Conservation (phyloP, 805 yeast genomes). For the Metschnikowia reukaufii region DNA sequence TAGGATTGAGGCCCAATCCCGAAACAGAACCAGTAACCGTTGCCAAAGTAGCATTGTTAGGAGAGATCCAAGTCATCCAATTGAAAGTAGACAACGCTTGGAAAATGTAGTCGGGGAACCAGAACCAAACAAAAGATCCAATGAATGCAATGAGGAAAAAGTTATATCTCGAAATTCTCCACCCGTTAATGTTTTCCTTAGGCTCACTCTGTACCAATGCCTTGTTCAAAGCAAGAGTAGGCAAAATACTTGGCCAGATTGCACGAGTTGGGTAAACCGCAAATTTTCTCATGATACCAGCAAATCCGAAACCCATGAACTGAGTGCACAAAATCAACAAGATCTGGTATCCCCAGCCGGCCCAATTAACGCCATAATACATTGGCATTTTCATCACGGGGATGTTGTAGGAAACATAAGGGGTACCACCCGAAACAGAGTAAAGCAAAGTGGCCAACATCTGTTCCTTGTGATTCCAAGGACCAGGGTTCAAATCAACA, state of each 20-base stretch:
- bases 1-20: conserved; percentile 34
- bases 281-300: conserved; percentile 30
- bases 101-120: conserved; percentile 32
- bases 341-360: conserved; percentile 25
- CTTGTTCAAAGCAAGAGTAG: conserved; percentile 38
- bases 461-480: conserved; percentile 65
- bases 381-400: conserved; percentile 25
- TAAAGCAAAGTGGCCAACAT: conserved; percentile 55
- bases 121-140: conserved; percentile 27
- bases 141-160: conserved; percentile 20
- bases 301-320: conserved; percentile 33
- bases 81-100: conserved; percentile 28
- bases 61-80: conserved; percentile 34
- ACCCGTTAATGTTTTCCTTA: conserved; percentile 32
- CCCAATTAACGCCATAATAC: conserved; percentile 32
- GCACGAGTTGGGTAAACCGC: conserved; percentile 51
- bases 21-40: conserved; percentile 26
- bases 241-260: conserved; percentile 50
- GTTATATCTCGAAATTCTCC: conserved; percentile 29
- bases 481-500: conserved; percentile 56
- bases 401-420: conserved; percentile 33
- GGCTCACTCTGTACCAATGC: conserved; percentile 36
- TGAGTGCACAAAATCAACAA: conserved; percentile 26
- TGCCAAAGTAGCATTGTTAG: conserved; percentile 25
- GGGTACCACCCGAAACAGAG: conserved; percentile 32